Conservation (phyloP, 371 early-diverging fungal genomes). For the Smittium culicis region DNA sequence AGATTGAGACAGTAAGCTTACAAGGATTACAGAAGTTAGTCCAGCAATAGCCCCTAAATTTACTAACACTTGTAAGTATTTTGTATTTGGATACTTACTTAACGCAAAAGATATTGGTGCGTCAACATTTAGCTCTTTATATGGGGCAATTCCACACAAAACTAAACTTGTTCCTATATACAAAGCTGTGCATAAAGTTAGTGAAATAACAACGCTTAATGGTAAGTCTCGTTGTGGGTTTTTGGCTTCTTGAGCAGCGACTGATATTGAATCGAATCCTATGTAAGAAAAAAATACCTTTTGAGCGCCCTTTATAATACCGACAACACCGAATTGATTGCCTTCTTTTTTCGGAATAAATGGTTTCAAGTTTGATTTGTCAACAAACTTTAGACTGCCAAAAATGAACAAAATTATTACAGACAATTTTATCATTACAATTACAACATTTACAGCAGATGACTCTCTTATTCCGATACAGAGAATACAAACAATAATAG, state of each 20-base stretch:
- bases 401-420: conserved; percentile 59
- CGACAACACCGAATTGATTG: conserved; percentile 40
- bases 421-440: conserved; percentile 52
- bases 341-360: conserved; percentile 43
- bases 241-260: conserved; percentile 67
- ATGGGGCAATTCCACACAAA: conserved; percentile 52
- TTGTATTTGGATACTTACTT: no score
- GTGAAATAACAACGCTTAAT: conserved; percentile 61
- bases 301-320: conserved; percentile 58
- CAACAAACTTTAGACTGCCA: conserved; percentile 37
- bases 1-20: conserved; percentile 56
- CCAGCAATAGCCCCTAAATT: conserved; percentile 41
- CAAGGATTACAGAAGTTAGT: conserved; percentile 53
- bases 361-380: conserved; percentile 47
- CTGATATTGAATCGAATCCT: conserved; percentile 76
- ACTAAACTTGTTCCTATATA: conserved; percentile 51
- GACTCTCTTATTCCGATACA: conserved; percentile 51
- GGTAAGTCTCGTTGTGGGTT: no score
- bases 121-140: conserved; percentile 29
- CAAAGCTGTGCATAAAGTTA: conserved; percentile 49
- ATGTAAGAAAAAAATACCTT: conserved; percentile 82
- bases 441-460: conserved; percentile 46
- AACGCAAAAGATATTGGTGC: conserved; percentile 45
- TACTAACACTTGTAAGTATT: conserved; percentile 22
- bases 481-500: conserved; percentile 40